A percentile compares a stretch with the other conserved stretches of the same genome.
These are phyloP conservation scores for Sporisorium graminicola DNA, from an alignment of 1,284 basidiomycete genomes.

Conservation along the genomic window DNA sequence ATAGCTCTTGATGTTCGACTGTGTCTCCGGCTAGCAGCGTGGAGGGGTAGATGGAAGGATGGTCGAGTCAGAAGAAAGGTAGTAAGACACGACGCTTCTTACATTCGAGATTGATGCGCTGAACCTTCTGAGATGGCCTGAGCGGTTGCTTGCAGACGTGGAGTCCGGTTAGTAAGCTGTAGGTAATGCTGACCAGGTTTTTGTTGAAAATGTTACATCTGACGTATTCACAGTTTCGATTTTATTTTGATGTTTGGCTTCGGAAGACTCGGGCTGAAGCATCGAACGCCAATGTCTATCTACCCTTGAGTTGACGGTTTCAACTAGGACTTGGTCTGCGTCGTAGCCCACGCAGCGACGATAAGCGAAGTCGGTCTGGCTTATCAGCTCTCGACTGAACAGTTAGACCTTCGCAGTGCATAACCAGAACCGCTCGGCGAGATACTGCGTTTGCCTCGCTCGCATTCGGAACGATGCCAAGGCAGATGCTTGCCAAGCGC, in stretches of 20 bases:
- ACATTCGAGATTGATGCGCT: too few species aligned
- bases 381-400: background rate
- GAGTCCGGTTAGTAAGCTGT: slow-evolving; percentile 25
- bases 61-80: background rate
- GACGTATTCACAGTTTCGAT: background rate
- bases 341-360: background rate
- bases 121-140: slow-evolving; percentile 33
- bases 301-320: background rate
- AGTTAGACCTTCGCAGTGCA: slow-evolving; percentile 1
- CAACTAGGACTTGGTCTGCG: background rate
- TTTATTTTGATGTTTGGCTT: background rate
- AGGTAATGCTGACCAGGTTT: background rate
- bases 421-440: background rate
- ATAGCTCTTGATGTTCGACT: background rate
- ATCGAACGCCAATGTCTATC: background rate
- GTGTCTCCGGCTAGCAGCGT: background rate
- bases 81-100: background rate
- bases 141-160: slow-evolving; percentile 28
- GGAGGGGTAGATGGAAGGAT: too few species aligned
- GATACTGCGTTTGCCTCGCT: too few species aligned
- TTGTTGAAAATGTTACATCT: background rate
- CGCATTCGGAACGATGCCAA: too few species aligned
- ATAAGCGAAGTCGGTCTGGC: background rate
- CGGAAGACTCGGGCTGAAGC: slow-evolving; percentile 6
- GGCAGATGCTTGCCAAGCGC: too few species aligned